phyloP scores from a whole-genome alignment of 805 yeast species.

The Wickerhamomyces bovis region DNA sequence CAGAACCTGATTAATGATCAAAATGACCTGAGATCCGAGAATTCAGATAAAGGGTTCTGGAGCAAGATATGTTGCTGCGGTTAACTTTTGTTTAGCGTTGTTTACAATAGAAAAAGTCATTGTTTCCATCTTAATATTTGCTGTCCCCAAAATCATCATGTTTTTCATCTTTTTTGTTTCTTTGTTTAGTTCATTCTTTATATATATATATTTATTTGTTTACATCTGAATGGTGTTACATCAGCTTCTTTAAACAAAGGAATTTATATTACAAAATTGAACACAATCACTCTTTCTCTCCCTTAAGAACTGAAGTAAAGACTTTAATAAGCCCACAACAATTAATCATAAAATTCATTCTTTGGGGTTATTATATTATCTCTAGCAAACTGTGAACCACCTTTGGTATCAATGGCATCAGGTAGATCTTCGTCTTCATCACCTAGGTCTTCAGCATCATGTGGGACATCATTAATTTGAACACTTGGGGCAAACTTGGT shows the following conservation, averaged over 20 bases:
- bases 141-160: not conserved
- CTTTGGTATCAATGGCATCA: slow-evolving; percentile 81
- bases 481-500: slow-evolving; percentile 89
- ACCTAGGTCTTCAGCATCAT: slow-evolving; percentile 32
- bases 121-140: not conserved
- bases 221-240: not conserved
- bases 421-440: slow-evolving; percentile 47
- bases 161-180: not conserved
- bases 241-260: not conserved
- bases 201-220: not conserved
- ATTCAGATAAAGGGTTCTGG: slow-evolving; percentile 22
- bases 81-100: not conserved
- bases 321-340: not conserved
- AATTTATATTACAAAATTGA: not conserved
- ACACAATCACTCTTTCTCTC: not conserved
- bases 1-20: slow-evolving; percentile 21
- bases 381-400: slow-evolving; percentile 82
- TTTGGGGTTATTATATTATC: slow-evolving; percentile 67
- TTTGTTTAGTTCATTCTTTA: not conserved
- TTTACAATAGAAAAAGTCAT: no score
- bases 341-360: slow-evolving; percentile 56
- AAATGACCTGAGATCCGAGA: slow-evolving; percentile 17
- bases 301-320: not conserved
- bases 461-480: slow-evolving; percentile 86
- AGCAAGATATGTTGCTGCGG: slow-evolving; percentile 23